A percentile compares a stretch with the other conserved stretches of the same genome.
phyloP scores from a whole-genome alignment of 2,329 filamentous ascomycete species.

The Dothiorella sarmentorum region DNA sequence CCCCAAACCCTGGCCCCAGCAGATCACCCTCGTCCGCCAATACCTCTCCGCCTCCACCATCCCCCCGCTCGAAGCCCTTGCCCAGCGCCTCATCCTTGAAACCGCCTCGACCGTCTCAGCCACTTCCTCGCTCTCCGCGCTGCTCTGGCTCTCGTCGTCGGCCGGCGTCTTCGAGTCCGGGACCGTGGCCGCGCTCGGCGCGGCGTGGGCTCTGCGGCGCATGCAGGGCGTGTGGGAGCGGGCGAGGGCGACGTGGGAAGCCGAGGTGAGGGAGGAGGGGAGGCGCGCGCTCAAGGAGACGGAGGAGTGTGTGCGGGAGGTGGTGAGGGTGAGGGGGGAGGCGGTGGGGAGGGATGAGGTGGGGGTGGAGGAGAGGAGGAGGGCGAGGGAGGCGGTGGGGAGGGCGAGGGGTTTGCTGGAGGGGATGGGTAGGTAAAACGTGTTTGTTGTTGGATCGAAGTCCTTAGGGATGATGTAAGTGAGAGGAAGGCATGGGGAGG shows the following conservation, averaged over 20 bases:
- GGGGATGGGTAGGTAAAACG: slow-evolving; percentile 23
- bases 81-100: slow-evolving; percentile 60
- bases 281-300: slow-evolving; percentile 53
- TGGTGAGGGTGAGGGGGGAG: slow-evolving; percentile 38
- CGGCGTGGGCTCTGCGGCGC: slow-evolving; percentile 55
- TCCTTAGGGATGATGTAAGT: background rate
- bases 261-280: slow-evolving; percentile 55
- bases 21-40: slow-evolving; percentile 68
- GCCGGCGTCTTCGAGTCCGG: slow-evolving; percentile 53
- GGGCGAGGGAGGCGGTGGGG: slow-evolving; percentile 44
- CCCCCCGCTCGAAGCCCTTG: slow-evolving; percentile 44
- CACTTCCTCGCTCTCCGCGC: slow-evolving; percentile 51
- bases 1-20: slow-evolving; percentile 63
- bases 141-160: slow-evolving; percentile 54
- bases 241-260: slow-evolving; percentile 51
- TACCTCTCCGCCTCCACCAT: slow-evolving; percentile 40
- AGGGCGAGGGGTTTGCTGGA: slow-evolving; percentile 47
- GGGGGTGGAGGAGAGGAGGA: slow-evolving; percentile 9
- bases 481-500: background rate
- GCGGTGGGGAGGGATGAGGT: slow-evolving; percentile 28
- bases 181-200: slow-evolving; percentile 56
- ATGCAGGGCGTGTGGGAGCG: slow-evolving; percentile 59
- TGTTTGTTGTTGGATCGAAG: background rate
- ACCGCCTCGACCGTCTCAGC: slow-evolving; percentile 67
- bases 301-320: slow-evolving; percentile 50